Base-by-base conservation (phyloP, 2,329 filamentous ascomycete genomes). In the Achaetomium macrosporum region DNA sequence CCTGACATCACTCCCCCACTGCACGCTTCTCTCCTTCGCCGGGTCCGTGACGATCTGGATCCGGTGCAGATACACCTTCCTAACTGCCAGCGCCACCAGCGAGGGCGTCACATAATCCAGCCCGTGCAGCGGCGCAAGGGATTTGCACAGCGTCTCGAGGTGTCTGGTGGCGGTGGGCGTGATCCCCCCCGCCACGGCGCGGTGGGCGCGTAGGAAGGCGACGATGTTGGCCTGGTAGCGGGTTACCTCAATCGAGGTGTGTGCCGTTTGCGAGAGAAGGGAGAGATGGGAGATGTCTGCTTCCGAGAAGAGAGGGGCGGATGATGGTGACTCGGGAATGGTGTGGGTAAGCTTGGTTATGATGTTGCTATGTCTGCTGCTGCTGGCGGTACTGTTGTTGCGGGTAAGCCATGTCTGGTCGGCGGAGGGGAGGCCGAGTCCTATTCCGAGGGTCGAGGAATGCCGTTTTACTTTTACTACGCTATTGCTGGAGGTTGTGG, bases 221-320 rank as follows among this genome's bases (percentile, higher is more conserved):
- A 92, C 74, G 36, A 97, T 82, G 69, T 97, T 92, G 75, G 92
- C 85, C 54, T 92, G 79, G 68, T 97, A 97, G 41, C 88, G 83
- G 53, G 82, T 76, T 2, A 96, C 81, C 59, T 96, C 90, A 17
- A 91, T 79, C 53, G 84, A 87, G 25, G 90, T 73, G 39, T 76
- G 78, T 13, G 87, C 82, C 2, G 76, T 65, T 2, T 77, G 71
- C 50, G 79, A 78, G 2, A 82, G 73, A n/a, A 75, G 71, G 3
- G 81, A 76, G 2, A 95, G 73, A 5, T 73, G 70, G 13, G 77
- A 73, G 35, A 95, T 78, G 39, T 82, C 78, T 20, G 62, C 42
- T 63, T 78, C 61, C 10, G 60, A 63, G 53, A 69, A 55, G 11
- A 58, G 30, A 2, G 65, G 57, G 7, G 56, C 35, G 33, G 42